These are phyloP conservation scores for Santalum album DNA, from an alignment of 164 flowering plant genomes.

Conservation along the genomic window DNA sequence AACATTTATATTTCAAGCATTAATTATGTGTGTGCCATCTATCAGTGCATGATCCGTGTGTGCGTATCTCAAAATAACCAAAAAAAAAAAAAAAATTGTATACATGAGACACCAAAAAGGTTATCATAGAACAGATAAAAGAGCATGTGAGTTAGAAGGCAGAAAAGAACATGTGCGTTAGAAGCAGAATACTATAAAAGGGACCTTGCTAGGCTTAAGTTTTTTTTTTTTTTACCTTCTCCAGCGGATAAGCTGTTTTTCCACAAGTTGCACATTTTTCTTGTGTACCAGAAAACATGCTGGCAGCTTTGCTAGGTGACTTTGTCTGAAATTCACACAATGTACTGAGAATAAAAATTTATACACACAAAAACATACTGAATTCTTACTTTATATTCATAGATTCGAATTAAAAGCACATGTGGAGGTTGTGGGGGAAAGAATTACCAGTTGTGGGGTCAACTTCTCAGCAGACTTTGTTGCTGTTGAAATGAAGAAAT, in stretches of 20 bases:
- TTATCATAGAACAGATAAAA: background rate
- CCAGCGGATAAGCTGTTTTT: conserved; percentile 91
- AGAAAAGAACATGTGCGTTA: no score
- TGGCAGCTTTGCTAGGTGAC: conserved; percentile 90
- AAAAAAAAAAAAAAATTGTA: no score
- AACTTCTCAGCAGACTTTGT: conserved; percentile 61
- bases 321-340: conserved; percentile 53
- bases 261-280: conserved; percentile 97
- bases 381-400: background rate
- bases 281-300: conserved; percentile 97
- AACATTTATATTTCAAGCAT: no score
- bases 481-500: conserved; percentile 37
- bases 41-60: no score
- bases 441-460: conserved; percentile 77
- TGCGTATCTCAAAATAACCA: no score
- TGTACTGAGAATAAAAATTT: conserved; percentile 14
- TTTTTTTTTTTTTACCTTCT: conserved; percentile 63
- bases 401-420: background rate
- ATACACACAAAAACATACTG: background rate
- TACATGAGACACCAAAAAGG: background rate
- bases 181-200: no score
- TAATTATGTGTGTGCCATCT: no score
- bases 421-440: background rate
- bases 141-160: no score
- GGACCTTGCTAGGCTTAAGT: no score